These are phyloP conservation scores for Hyaloscypha finlandica DNA, from an alignment of 495 filamentous ascomycete genomes.

Conservation along the genomic window DNA sequence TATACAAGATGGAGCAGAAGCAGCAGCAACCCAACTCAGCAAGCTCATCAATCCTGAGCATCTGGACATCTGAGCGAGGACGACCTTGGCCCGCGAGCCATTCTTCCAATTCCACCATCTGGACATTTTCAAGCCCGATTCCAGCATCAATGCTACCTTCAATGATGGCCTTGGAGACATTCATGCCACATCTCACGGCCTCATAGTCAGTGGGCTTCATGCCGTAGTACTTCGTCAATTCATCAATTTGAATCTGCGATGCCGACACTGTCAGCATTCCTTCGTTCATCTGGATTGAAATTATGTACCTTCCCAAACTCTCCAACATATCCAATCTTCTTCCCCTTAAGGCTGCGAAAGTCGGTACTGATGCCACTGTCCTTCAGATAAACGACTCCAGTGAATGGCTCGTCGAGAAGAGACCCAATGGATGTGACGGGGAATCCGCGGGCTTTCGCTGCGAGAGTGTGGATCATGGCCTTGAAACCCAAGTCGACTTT, in stretches of 20 bases:
- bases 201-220: conserved; percentile 71
- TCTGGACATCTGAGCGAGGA: conserved; percentile 63
- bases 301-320: conserved; percentile 62
- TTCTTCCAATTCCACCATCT: conserved; percentile 73
- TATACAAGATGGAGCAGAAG: conserved; percentile 75
- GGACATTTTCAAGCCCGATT: conserved; percentile 72
- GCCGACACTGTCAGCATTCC: too few species aligned
- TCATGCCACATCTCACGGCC: conserved; percentile 66
- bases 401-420: conserved; percentile 72
- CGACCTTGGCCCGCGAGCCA: conserved; percentile 63
- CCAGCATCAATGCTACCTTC: conserved; percentile 66
- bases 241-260: conserved; percentile 66
- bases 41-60: conserved; percentile 73
- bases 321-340: conserved; percentile 70
- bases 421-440: conserved; percentile 68
- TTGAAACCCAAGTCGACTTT: conserved; percentile 76
- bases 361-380: conserved; percentile 66
- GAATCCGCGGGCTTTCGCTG: conserved; percentile 67
- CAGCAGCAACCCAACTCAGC: conserved; percentile 74
- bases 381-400: conserved; percentile 71
- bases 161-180: conserved; percentile 66
- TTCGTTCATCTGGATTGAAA: background rate
- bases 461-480: conserved; percentile 72
- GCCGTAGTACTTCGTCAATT: conserved; percentile 71
- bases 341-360: conserved; percentile 54